Evolutionary conservation across 805 yeast genomes (phyloP).

Genomic region (Kazachstania psychrophila): DNA sequence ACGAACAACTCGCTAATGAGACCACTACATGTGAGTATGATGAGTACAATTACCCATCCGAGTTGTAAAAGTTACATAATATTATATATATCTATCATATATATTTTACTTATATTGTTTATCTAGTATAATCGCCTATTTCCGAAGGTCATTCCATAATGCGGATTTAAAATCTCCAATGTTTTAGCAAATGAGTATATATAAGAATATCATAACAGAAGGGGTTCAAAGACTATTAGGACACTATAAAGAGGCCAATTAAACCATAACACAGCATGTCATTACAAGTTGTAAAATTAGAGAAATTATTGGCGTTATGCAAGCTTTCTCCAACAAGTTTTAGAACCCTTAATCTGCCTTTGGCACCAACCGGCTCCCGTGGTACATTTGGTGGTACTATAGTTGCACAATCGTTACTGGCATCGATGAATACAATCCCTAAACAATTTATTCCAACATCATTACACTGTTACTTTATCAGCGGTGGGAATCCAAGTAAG

Average conservation of each 20-base stretch:
- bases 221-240: too few relatives aligned
- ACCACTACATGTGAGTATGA: neutral
- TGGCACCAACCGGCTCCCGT: slow-evolving; percentile 44
- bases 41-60: slow-evolving; percentile 4
- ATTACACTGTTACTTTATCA: slow-evolving; percentile 52
- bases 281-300: slow-evolving; percentile 8
- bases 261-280: neutral
- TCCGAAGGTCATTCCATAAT: neutral
- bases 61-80: neutral
- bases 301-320: slow-evolving; percentile 16
- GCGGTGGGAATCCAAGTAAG: slow-evolving; percentile 39
- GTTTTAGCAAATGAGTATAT: too few relatives aligned
- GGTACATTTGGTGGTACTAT: slow-evolving; percentile 68
- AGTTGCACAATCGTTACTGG: slow-evolving; percentile 55
- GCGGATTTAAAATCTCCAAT: too few relatives aligned
- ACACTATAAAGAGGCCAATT: neutral
- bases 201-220: too few relatives aligned
- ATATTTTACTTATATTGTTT: neutral
- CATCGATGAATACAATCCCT: slow-evolving; percentile 47
- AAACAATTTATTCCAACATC: slow-evolving; percentile 45
- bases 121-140: neutral
- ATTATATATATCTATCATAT: neutral
- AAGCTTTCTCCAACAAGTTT: slow-evolving; percentile 16
- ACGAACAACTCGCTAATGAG: neutral
- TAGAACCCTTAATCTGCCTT: slow-evolving; percentile 17